Percentiles rank a stretch among this genome's conserved stretches.
Evolutionary conservation across 2,329 filamentous ascomycete species (phyloP).

Genomic region (Alternaria novae-zelandiae): DNA sequence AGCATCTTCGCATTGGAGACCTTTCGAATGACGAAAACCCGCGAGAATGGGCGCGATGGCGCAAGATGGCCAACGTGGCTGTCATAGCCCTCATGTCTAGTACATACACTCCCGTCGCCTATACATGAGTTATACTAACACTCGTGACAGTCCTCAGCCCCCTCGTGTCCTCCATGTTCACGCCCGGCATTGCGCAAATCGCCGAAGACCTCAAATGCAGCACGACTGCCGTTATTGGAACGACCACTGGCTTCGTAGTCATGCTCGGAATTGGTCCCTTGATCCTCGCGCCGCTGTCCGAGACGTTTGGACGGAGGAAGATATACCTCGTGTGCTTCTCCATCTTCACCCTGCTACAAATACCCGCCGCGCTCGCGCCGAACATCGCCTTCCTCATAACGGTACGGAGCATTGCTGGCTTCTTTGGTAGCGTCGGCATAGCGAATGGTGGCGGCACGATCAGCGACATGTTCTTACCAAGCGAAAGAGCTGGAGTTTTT

Average conservation of each 20-base stretch:
- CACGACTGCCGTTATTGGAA: conserved; percentile 53
- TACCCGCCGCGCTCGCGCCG: conserved; percentile 56
- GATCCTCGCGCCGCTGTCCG: conserved; percentile 54
- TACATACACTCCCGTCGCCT: conserved; percentile 17
- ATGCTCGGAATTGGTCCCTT: conserved; percentile 58
- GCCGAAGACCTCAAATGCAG: conserved; percentile 54
- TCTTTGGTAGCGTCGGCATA: conserved; percentile 59
- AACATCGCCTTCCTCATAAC: conserved; percentile 55
- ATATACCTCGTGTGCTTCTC: conserved; percentile 56
- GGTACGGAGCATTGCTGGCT: conserved; percentile 55
- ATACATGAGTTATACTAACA: neutral
- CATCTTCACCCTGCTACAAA: conserved; percentile 55
- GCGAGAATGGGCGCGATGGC: conserved; percentile 52
- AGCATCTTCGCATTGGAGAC: conserved; percentile 31
- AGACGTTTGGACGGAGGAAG: conserved; percentile 55
- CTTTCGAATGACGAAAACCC: conserved; percentile 53
- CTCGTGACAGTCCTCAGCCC: conserved; percentile 51
- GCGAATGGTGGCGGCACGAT: conserved; percentile 61
- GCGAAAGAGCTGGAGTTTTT: conserved; percentile 54
- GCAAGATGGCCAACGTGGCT: conserved; percentile 57
- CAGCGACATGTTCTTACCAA: conserved; percentile 58
- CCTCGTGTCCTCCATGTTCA: conserved; percentile 59
- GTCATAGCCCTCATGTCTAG: conserved; percentile 60
- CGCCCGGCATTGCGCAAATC: conserved; percentile 58
- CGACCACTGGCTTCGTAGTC: conserved; percentile 59